Evolutionary conservation across 31 red algal genomes (phyloP).

Genomic region (Odonthalia washingtoniensis): DNA sequence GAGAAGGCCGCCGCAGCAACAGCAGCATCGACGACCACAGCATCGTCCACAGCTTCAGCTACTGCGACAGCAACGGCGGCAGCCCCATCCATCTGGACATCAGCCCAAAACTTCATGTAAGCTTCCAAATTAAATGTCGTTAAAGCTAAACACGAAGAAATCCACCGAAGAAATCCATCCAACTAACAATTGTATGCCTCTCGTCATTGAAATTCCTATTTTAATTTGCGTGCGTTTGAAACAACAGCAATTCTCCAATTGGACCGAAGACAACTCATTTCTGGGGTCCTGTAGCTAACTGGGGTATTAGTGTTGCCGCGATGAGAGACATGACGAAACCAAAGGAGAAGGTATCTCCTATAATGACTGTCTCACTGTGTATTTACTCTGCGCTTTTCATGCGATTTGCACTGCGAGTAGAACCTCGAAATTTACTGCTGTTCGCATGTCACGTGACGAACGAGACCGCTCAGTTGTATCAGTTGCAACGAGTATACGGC

Average conservation of each 20-base stretch:
- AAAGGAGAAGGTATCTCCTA: conserved; percentile 83
- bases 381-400: conserved; percentile 92
- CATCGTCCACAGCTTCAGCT: neutral
- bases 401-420: conserved; percentile 93
- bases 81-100: neutral
- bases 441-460: conserved; percentile 92
- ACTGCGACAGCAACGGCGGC: neutral
- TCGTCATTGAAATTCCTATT: neutral
- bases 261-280: conserved; percentile 95
- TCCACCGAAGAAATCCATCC: too few species aligned
- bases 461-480: conserved; percentile 93
- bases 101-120: conserved; percentile 2
- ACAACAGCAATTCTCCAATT: conserved; percentile 71
- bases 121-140: conserved; percentile 13
- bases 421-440: conserved; percentile 89
- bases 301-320: conserved; percentile 84
- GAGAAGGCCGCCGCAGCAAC: neutral
- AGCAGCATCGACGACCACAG: neutral
- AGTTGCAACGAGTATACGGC: conserved; percentile 89
- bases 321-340: conserved; percentile 93
- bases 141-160: too few species aligned
- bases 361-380: conserved; percentile 94
- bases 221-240: neutral
- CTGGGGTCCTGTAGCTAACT: conserved; percentile 96
- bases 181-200: neutral